Percentiles rank a stretch among this genome's conserved stretches.
phyloP scores from a whole-genome alignment of 208 protist species.

The Trypanosomatidae sp. region DNA sequence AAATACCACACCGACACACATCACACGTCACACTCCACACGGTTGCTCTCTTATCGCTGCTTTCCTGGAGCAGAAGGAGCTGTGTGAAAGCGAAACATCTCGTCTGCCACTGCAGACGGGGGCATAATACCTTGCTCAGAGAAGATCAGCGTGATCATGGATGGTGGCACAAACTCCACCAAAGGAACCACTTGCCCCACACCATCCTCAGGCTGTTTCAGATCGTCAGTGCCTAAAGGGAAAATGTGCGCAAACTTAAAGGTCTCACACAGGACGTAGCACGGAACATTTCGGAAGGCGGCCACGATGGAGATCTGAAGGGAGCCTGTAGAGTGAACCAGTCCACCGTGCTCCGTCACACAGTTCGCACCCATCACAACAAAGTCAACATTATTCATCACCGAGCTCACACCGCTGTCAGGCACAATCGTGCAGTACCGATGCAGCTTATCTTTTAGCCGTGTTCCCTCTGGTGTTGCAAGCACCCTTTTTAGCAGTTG shows the following conservation, averaged over 20 bases:
- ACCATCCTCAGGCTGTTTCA: conserved; percentile 69
- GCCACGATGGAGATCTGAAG: conserved; percentile 97
- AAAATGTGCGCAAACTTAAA: conserved; percentile 99
- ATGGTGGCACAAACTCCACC: conserved; percentile 90
- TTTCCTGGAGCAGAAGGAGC: conserved; percentile 66
- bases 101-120: conserved; percentile 97
- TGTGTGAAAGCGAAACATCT: conserved; percentile 96
- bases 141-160: conserved; percentile 95
- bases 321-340: conserved; percentile 98
- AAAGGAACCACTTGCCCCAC: conserved; percentile 52
- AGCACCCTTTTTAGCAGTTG: conserved; percentile 50
- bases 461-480: conserved; percentile 58
- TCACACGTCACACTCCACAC: neutral
- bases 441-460: conserved; percentile 54
- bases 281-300: conserved; percentile 94
- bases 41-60: conserved; percentile 27
- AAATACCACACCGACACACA: neutral
- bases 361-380: conserved; percentile 97
- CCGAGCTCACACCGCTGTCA: conserved; percentile 84
- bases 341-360: conserved; percentile 99
- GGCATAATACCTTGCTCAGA: conserved; percentile 99
- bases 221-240: conserved; percentile 94
- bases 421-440: conserved; percentile 85
- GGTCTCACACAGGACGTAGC: conserved; percentile 98
- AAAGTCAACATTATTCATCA: conserved; percentile 94